Evolutionary conservation across 108 stramenopile species (phyloP).

Genomic region (Cyclotella sp.): DNA sequence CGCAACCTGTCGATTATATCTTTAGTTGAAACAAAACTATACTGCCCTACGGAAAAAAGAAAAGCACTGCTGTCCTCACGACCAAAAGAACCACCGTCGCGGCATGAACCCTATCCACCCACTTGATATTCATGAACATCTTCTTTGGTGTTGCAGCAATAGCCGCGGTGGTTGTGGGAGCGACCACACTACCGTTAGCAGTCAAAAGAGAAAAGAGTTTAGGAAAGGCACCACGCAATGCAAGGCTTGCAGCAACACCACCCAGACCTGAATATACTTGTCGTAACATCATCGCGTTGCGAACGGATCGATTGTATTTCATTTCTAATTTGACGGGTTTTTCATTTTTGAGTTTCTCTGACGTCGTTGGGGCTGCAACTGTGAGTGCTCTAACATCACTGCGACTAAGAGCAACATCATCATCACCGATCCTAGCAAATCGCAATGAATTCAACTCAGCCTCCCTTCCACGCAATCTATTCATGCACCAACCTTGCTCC

Average conservation of each 20-base stretch:
- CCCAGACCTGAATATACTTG: conserved; percentile 38
- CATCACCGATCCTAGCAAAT: neutral
- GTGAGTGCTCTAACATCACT: neutral
- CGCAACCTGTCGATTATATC: no score
- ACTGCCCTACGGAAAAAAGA: conserved; percentile 3
- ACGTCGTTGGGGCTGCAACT: neutral
- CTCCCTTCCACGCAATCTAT: neutral
- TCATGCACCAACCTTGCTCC: conserved; percentile 14
- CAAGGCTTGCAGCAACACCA: conserved; percentile 20
- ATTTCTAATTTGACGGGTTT: conserved; percentile 43
- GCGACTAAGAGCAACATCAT: neutral
- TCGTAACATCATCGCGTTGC: conserved; percentile 31
- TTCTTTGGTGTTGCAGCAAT: neutral
- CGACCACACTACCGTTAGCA: neutral
- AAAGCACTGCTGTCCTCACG: conserved; percentile 2
- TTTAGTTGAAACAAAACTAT: neutral
- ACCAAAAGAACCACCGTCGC: conserved; percentile 9
- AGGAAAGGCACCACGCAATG: conserved; percentile 16
- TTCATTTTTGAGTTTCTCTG: neutral
- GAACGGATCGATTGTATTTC: conserved; percentile 45
- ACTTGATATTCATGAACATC: conserved; percentile 3
- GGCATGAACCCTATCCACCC: conserved; percentile 24
- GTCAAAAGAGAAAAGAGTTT: neutral
- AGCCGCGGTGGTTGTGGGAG: neutral
- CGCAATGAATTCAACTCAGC: neutral